Percentiles rank a stretch among this genome's conserved stretches.
Evolutionary conservation across 768 basidiomycete species (phyloP).

Genomic region (Polyporus arcularius): DNA sequence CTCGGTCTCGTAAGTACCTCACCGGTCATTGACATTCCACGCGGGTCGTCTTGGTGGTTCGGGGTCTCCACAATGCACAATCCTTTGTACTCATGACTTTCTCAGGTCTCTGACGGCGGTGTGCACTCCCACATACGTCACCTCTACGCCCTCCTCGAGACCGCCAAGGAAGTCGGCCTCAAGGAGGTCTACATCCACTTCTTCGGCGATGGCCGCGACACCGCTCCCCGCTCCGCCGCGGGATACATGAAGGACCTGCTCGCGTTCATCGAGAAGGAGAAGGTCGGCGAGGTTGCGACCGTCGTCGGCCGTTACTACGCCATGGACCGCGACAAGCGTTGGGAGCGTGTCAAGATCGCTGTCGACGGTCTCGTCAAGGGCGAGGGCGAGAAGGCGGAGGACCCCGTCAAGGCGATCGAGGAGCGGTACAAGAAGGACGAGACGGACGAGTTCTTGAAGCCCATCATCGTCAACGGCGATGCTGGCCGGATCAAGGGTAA

Average conservation of each 20-base stretch:
- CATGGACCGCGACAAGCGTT: slow-evolving; percentile 96
- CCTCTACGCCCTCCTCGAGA: slow-evolving; percentile 87
- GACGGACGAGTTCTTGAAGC: slow-evolving; percentile 96
- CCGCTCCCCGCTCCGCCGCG: slow-evolving; percentile 81
- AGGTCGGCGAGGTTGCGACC: slow-evolving; percentile 80
- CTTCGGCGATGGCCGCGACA: slow-evolving; percentile 93
- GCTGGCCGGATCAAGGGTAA: slow-evolving; percentile 80
- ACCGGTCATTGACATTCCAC: not conserved
- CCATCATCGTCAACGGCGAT: slow-evolving; percentile 83
- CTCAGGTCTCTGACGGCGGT: slow-evolving; percentile 88
- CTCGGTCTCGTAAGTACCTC: slow-evolving; percentile 67
- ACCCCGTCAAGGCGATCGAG: slow-evolving; percentile 65
- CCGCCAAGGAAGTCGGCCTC: slow-evolving; percentile 82
- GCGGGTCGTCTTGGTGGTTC: too few relatives aligned
- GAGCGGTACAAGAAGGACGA: slow-evolving; percentile 80
- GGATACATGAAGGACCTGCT: slow-evolving; percentile 77
- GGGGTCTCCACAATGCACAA: too few relatives aligned
- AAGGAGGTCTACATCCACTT: slow-evolving; percentile 91
- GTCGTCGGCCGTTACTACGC: slow-evolving; percentile 92
- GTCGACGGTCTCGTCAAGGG: slow-evolving; percentile 83
- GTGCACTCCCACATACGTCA: slow-evolving; percentile 96
- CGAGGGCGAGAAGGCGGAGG: slow-evolving; percentile 57
- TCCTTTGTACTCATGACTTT: too few relatives aligned
- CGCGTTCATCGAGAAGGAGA: slow-evolving; percentile 75
- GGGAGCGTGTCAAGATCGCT: slow-evolving; percentile 91